phyloP scores from a whole-genome alignment of 2,329 filamentous ascomycete species.

The Stachybotrys chartarum region DNA sequence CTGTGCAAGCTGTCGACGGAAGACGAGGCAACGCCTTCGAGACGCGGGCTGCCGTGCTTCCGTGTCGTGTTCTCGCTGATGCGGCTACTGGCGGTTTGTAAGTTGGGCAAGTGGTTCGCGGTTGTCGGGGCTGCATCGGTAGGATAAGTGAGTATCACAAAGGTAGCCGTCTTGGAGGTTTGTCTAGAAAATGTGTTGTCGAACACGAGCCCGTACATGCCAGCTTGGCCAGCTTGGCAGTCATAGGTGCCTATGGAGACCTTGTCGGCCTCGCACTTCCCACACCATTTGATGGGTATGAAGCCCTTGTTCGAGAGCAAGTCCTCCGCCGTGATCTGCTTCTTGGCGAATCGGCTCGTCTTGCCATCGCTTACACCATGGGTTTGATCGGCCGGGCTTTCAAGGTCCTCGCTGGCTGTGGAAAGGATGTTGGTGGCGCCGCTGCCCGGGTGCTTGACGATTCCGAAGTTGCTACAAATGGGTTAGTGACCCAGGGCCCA shows the following conservation, averaged over 20 bases:
- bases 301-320: constrained; percentile 61
- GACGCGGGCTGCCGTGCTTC: constrained; percentile 36
- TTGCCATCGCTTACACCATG: constrained; percentile 36
- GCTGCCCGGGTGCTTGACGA: constrained; percentile 91
- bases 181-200: constrained; percentile 99
- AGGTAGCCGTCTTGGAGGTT: constrained; percentile 87
- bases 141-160: constrained; percentile 90
- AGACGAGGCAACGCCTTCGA: constrained; percentile 38
- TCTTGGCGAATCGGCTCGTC: constrained; percentile 42
- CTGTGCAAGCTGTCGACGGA: constrained; percentile 57
- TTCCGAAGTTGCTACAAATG: constrained; percentile 71
- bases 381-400: constrained; percentile 39
- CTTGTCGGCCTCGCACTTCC: constrained; percentile 94
- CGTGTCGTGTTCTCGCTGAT: constrained; percentile 45
- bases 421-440: constrained; percentile 42
- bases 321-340: constrained; percentile 55
- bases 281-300: constrained; percentile 73
- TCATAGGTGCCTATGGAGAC: constrained; percentile 87
- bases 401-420: constrained; percentile 34
- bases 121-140: constrained; percentile 72
- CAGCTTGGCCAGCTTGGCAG: constrained; percentile 64
- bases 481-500: constrained; percentile 3
- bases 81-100: constrained; percentile 32
- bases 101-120: constrained; percentile 60
- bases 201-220: constrained; percentile 94